A percentile compares a stretch with the other conserved stretches of the same genome.
Conservation (phyloP, 495 filamentous ascomycete species). For the Xylaria grammica region DNA sequence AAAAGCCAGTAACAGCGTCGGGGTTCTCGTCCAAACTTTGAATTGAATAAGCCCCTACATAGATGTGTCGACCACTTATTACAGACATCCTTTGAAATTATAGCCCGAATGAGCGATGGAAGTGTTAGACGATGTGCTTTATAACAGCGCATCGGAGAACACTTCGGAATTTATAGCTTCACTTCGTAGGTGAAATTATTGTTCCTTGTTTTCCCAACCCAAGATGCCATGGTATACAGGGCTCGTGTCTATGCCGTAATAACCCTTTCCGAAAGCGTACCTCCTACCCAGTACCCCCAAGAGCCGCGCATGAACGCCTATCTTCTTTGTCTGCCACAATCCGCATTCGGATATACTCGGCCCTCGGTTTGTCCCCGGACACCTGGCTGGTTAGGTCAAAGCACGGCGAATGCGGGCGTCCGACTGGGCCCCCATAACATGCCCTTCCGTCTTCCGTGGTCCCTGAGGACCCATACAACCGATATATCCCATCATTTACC, state of each 20-base stretch:
- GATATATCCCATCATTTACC: constrained; percentile 13
- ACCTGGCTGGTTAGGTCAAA: not conserved
- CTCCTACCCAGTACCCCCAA: not conserved
- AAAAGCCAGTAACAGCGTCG: too few species aligned
- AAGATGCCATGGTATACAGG: not conserved
- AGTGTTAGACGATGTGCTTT: too few species aligned
- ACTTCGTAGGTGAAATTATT: too few species aligned
- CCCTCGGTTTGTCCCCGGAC: constrained; percentile 1
- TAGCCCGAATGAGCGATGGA: too few species aligned
- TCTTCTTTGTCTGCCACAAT: not conserved
- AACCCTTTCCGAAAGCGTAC: not conserved
- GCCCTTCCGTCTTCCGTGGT: constrained; percentile 4
- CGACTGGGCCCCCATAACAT: constrained; percentile 4
- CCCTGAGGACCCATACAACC: constrained; percentile 12
- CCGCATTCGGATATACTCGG: constrained; percentile 7
- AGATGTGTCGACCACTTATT: too few species aligned
- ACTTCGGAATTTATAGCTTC: too few species aligned
- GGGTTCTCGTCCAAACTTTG: too few species aligned
- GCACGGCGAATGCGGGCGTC: not conserved
- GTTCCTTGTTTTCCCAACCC: too few species aligned
- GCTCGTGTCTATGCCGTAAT: not conserved
- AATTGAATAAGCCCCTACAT: too few species aligned
- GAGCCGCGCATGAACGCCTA: constrained; percentile 7
- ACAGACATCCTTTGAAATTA: too few species aligned
- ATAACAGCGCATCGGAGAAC: too few species aligned